Evolutionary conservation across 2,329 filamentous ascomycete genomes (phyloP).

Genomic region (Aureobasidium sp.): DNA sequence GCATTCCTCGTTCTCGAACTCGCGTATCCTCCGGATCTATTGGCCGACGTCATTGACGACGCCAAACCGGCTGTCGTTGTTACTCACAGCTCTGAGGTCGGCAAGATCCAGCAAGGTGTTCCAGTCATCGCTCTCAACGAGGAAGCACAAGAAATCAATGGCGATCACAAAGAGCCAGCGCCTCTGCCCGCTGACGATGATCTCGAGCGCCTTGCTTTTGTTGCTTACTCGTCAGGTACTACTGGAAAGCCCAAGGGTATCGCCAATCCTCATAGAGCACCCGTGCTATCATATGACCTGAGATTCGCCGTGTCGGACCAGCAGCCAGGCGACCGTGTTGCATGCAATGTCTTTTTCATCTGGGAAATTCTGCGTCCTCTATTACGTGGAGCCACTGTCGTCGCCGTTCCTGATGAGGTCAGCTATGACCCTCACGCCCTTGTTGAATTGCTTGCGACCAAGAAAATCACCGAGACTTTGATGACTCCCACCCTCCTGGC

Average conservation of each 20-base stretch:
- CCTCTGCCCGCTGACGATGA: conserved; percentile 56
- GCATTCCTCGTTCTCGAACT: conserved; percentile 74
- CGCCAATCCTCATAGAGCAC: conserved; percentile 66
- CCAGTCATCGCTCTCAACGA: conserved; percentile 59
- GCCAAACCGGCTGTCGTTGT: conserved; percentile 62
- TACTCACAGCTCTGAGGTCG: conserved; percentile 55
- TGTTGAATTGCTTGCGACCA: conserved; percentile 58
- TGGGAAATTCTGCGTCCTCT: conserved; percentile 77
- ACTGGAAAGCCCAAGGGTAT: conserved; percentile 77
- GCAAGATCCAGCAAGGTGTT: conserved; percentile 54
- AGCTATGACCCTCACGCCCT: conserved; percentile 71
- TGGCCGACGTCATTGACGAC: conserved; percentile 70
- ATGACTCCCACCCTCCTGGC: conserved; percentile 76
- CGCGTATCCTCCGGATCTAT: conserved; percentile 64
- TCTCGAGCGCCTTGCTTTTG: conserved; percentile 65
- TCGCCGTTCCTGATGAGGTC: conserved; percentile 64
- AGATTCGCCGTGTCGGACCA: conserved; percentile 63
- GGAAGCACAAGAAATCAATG: conserved; percentile 19
- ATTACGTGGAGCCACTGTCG: conserved; percentile 65
- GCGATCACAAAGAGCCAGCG: conserved; percentile 26
- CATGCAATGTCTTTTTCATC: conserved; percentile 83
- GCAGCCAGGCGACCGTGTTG: conserved; percentile 63
- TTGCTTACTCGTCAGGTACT: conserved; percentile 72
- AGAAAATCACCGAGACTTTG: conserved; percentile 66
- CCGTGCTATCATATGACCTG: conserved; percentile 65